Base-by-base conservation (phyloP, 176 grass and related monocot genomes). In the Echinochloa phyllopogon region DNA sequence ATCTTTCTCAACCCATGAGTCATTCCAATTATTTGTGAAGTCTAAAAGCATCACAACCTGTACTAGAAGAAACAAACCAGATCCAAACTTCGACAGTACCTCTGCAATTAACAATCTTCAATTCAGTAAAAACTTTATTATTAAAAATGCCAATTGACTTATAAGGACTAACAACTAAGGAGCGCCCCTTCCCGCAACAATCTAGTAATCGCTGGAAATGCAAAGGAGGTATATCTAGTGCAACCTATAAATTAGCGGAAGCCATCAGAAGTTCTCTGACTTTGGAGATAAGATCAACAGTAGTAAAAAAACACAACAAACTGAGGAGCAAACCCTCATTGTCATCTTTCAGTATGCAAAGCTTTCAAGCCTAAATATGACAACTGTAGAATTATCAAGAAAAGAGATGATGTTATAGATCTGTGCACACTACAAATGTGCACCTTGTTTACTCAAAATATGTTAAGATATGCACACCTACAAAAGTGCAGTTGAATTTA, bases 1-100 rank as follows among this genome's bases (percentile, higher is more conserved):
- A 95, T 98, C 95, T 90, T 98, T 98, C 87, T 98, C 93, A 53
- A 95, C 89, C 95, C 95, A 98, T 0, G 93, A 92, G 50, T 98
- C 95, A 93, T 98, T 98, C 95, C 95, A 95, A 76, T 84, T 93
- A 59, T 94, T 92, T 82, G 86, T 85, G 45, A 98, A 98, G 73
- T 98, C 95, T 74, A 98, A 79, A 38, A 98, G 89, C 86, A 98
- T 90, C 69, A 98, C 80, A 38, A 98, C 89, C 91, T 98, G 95
- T 60, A 95, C 95, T 69, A 98, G 86, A 87, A 98, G 95, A 78
- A 98, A 98, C 55, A 98, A 87, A n/a, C 95, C 93, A 29, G 95
- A 98, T 36, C 95, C 95, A 90, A 98, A 98, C 78, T 98, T 98
- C 14, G 91, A 98, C 25, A 95, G 69, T 85, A 92, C 80, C 86